Evolutionary conservation across 495 filamentous ascomycete genomes (phyloP).

Genomic region (Penicillium pancosmium): DNA sequence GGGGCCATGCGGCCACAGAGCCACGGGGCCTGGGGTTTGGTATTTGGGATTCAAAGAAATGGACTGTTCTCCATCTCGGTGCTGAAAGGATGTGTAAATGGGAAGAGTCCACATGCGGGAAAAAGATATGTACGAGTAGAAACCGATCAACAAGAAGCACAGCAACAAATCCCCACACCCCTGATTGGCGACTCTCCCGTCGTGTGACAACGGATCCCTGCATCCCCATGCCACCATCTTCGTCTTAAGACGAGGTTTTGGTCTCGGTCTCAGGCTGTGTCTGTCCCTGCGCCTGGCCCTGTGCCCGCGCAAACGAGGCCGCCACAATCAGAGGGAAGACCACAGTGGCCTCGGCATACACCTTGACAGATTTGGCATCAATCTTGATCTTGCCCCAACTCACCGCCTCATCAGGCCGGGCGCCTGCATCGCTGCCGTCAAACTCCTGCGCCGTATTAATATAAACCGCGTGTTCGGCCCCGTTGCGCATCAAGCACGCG

Average conservation of each 20-base stretch:
- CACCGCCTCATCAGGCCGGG: constrained; percentile 93
- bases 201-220: constrained; percentile 20
- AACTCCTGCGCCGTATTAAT: constrained; percentile 97
- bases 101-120: background rate
- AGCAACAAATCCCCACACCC: background rate
- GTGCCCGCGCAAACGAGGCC: constrained; percentile 74
- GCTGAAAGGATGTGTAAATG: background rate
- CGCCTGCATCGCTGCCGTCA: constrained; percentile 95
- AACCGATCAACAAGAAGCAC: background rate
- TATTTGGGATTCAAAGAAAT: too few relatives aligned
- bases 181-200: constrained; percentile 9
- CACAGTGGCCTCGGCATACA: constrained; percentile 90
- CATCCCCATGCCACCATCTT: constrained; percentile 15
- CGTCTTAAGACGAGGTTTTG: constrained; percentile 6
- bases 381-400: constrained; percentile 98
- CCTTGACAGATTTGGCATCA: constrained; percentile 85
- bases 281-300: constrained; percentile 5
- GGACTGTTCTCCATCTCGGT: too few relatives aligned
- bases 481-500: constrained; percentile 94
- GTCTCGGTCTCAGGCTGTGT: background rate
- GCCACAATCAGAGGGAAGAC: constrained; percentile 95
- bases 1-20: background rate
- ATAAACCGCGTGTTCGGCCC: constrained; percentile 93
- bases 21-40: too few relatives aligned
- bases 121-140: background rate